A percentile compares a stretch with the other conserved stretches of the same genome.
Evolutionary conservation across 164 flowering plant species (phyloP).

Genomic region (Amborella trichopoda): DNA sequence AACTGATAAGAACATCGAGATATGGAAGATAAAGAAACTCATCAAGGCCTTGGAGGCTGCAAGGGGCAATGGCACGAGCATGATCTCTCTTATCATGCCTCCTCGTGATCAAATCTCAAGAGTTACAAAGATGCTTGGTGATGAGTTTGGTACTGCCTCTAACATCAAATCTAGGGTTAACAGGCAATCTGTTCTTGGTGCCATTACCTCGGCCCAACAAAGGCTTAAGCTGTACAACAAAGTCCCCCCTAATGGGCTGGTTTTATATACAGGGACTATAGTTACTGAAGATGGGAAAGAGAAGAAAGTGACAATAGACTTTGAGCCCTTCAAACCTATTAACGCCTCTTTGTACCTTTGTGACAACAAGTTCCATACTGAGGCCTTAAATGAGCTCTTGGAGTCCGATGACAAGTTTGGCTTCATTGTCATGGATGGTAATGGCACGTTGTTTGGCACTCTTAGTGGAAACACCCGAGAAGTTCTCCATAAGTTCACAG

Average conservation of each 20-base stretch:
- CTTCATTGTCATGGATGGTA: constrained; percentile 11
- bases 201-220: constrained; percentile 11
- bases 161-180: constrained; percentile 9
- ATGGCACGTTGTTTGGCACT: constrained; percentile 10
- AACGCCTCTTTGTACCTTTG: constrained; percentile 7
- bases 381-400: constrained; percentile 6
- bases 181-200: constrained; percentile 9
- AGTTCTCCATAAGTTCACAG: constrained; percentile 8
- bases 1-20: constrained; percentile 10
- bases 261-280: constrained; percentile 7
- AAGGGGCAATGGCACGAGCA: constrained; percentile 10
- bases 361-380: constrained; percentile 10
- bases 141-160: constrained; percentile 9
- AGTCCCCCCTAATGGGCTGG: constrained; percentile 10
- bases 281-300: constrained; percentile 11
- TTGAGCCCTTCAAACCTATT: constrained; percentile 9
- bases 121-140: constrained; percentile 9
- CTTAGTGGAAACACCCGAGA: constrained; percentile 9
- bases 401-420: constrained; percentile 11
- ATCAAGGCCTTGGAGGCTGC: constrained; percentile 10
- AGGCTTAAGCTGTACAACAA: constrained; percentile 9
- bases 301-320: constrained; percentile 9
- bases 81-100: constrained; percentile 11
- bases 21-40: constrained; percentile 10
- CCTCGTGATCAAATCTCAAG: constrained; percentile 9